These are phyloP conservation scores for Skeletonema menzelii DNA, from an alignment of 108 stramenopile species.

Conservation along the genomic window DNA sequence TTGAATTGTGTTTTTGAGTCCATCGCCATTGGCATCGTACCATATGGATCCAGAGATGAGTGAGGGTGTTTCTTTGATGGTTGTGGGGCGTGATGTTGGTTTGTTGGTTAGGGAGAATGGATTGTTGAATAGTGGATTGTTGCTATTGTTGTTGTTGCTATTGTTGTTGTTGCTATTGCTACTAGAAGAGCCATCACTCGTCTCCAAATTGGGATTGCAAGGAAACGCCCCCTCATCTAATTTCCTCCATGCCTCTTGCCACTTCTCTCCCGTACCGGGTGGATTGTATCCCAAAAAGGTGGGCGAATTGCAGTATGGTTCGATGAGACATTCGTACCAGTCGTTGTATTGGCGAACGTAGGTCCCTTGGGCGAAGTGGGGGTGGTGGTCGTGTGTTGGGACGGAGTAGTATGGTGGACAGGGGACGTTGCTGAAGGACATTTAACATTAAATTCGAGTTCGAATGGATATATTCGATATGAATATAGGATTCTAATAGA, in stretches of 20 bases:
- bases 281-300: constrained; percentile 33
- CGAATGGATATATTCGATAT: too few relatives aligned
- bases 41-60: constrained; percentile 14
- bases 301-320: constrained; percentile 34
- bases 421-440: constrained; percentile 9
- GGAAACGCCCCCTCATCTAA: constrained; percentile 16
- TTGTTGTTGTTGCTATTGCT: not conserved
- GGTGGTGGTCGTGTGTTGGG: constrained; percentile 16
- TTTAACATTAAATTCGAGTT: too few relatives aligned
- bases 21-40: constrained; percentile 40
- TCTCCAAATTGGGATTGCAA: constrained; percentile 19
- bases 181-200: not conserved
- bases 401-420: constrained; percentile 37
- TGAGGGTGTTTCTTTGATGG: not conserved
- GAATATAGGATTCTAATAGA: too few relatives aligned
- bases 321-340: constrained; percentile 31
- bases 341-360: constrained; percentile 30
- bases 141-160: not conserved
- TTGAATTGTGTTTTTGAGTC: constrained; percentile 10
- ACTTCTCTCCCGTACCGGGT: constrained; percentile 16
- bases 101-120: not conserved
- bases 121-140: not conserved
- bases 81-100: constrained; percentile 7
- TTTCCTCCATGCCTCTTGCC: constrained; percentile 11
- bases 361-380: constrained; percentile 1